A percentile compares a stretch with the other conserved stretches of the same genome.
Evolutionary conservation across 2,329 filamentous ascomycete genomes (phyloP).

Genomic region (Fusarium phyllophilum): DNA sequence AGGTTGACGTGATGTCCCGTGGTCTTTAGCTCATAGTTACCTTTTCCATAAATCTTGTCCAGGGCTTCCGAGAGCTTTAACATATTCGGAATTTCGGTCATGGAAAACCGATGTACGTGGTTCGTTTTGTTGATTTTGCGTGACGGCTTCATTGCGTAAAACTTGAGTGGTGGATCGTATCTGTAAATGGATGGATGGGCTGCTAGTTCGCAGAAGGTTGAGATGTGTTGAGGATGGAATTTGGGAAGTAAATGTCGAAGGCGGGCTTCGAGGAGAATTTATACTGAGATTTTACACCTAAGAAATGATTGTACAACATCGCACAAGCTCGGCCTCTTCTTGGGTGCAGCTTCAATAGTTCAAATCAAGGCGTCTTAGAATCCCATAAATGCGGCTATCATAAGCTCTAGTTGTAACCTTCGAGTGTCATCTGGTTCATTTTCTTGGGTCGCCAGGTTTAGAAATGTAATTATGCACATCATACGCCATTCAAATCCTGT

Average conservation of each 20-base stretch:
- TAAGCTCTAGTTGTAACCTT: no score
- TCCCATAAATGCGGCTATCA: accelerated
- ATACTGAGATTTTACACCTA: background rate
- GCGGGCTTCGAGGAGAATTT: background rate
- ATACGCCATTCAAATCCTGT: accelerated
- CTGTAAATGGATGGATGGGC: background rate
- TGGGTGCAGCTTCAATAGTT: accelerated
- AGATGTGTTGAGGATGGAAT: no score
- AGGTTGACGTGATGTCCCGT: background rate
- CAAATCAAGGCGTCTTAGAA: accelerated
- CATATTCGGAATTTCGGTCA: background rate
- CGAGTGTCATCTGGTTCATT: background rate
- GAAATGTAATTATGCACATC: background rate
- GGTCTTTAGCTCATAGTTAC: background rate
- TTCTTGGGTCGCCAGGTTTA: background rate
- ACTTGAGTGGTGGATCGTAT: accelerated
- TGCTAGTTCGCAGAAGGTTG: background rate
- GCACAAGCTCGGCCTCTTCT: accelerated
- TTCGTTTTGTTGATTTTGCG: no score
- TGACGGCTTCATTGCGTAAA: background rate
- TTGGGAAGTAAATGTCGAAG: background rate
- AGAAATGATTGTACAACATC: background rate
- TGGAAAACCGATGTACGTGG: background rate
- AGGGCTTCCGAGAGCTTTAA: background rate
- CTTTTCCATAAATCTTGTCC: conserved; percentile 3